Conservation (phyloP, 805 yeast species). For the Ogataea trehaloabstinens region DNA sequence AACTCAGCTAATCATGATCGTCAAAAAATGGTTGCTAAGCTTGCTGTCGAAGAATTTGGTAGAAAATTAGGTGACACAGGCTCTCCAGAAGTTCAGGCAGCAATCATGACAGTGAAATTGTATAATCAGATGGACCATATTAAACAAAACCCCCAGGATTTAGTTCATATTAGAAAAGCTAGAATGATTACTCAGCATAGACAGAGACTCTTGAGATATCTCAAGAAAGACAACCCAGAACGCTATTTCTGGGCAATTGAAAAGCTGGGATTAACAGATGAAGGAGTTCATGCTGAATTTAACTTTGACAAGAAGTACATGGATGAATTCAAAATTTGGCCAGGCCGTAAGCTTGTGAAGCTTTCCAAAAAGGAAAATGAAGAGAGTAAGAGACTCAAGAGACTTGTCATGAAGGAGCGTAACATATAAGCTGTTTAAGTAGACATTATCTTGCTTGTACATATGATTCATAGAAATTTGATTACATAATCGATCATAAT, state of each 20-base stretch:
- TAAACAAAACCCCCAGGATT: constrained; percentile 68
- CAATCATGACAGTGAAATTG: constrained; percentile 77
- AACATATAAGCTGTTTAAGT: not conserved
- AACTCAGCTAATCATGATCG: constrained; percentile 64
- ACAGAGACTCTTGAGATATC: constrained; percentile 76
- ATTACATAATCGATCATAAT: no score
- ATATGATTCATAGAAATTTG: no score
- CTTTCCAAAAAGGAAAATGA: constrained; percentile 48
- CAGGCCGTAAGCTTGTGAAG: constrained; percentile 65
- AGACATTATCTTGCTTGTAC: not conserved
- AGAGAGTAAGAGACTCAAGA: constrained; percentile 44
- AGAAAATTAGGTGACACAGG: constrained; percentile 90
- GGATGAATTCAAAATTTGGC: constrained; percentile 77
- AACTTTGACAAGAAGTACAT: constrained; percentile 73
- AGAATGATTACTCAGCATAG: constrained; percentile 87
- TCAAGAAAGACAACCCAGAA: constrained; percentile 77
- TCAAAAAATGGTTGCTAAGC: constrained; percentile 52
- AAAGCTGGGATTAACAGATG: constrained; percentile 85
- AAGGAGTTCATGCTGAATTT: constrained; percentile 74
- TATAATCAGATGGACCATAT: constrained; percentile 75
- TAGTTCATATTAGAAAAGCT: constrained; percentile 62
- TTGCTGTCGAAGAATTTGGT: constrained; percentile 79
- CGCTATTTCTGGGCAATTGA: constrained; percentile 83
- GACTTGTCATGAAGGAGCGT: constrained; percentile 25
- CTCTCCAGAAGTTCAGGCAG: constrained; percentile 95